Conservation (phyloP, 768 basidiomycete genomes). For the Mrakia gelida region DNA sequence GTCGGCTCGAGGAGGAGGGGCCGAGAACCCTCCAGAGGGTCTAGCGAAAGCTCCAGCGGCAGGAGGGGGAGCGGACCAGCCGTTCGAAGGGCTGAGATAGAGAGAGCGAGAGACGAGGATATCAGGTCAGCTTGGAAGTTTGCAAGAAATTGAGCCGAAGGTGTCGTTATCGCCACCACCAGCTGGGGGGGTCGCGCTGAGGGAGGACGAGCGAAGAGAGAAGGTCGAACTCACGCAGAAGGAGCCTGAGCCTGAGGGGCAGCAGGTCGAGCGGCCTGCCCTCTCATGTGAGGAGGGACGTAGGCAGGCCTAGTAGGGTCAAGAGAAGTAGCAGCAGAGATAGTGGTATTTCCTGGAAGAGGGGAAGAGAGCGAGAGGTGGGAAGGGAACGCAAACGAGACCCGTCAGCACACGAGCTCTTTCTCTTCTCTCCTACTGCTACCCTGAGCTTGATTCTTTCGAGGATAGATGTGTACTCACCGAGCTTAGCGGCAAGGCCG, state of each 20-base stretch:
- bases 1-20: slow-evolving; percentile 11
- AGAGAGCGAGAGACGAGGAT: background rate
- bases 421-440: background rate
- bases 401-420: background rate
- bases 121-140: background rate
- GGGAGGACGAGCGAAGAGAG: background rate
- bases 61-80: slow-evolving; percentile 31
- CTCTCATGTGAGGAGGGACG: slow-evolving; percentile 46
- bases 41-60: slow-evolving; percentile 14
- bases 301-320: slow-evolving; percentile 47
- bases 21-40: slow-evolving; percentile 19
- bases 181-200: background rate
- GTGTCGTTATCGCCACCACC: background rate
- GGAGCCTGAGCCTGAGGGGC: slow-evolving; percentile 36
- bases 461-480: background rate
- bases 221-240: slow-evolving; percentile 27
- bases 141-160: background rate
- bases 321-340: slow-evolving; percentile 32
- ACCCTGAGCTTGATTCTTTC: background rate
- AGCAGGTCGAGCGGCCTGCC: slow-evolving; percentile 35
- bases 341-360: slow-evolving; percentile 5
- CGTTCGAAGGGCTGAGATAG: slow-evolving; percentile 1
- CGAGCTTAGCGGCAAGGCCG: slow-evolving; percentile 18
- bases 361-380: background rate
- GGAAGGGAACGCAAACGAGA: background rate